Percentiles rank a stretch among this genome's conserved stretches.
Conservation (phyloP, 2,329 filamentous ascomycete genomes). For the Diplodia sapinea region DNA sequence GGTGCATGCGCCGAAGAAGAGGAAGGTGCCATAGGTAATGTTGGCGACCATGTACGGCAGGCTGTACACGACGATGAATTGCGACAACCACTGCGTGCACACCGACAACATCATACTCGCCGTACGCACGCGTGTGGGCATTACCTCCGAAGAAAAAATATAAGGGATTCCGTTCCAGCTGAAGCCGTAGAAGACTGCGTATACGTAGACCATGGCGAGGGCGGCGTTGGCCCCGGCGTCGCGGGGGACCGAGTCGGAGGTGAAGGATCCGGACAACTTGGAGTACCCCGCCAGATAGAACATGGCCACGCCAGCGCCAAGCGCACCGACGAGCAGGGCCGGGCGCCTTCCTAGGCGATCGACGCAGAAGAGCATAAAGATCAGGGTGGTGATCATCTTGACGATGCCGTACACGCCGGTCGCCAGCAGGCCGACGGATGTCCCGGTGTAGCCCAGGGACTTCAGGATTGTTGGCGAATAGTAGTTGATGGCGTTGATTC, state of each 20-base stretch:
- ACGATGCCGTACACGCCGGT: constrained; percentile 76
- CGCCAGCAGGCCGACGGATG: constrained; percentile 67
- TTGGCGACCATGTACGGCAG: constrained; percentile 71
- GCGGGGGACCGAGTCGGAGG: constrained; percentile 59
- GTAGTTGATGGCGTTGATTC: constrained; percentile 58
- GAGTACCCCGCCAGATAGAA: constrained; percentile 74
- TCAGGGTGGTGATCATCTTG: constrained; percentile 67
- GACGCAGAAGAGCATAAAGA: constrained; percentile 71
- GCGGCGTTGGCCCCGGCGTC: constrained; percentile 69
- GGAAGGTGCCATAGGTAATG: constrained; percentile 65
- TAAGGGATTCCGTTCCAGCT: constrained; percentile 56
- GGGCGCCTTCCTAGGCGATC: constrained; percentile 71
- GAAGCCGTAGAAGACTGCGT: constrained; percentile 65
- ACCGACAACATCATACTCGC: constrained; percentile 72
- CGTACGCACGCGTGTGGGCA: constrained; percentile 69
- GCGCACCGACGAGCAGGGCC: constrained; percentile 67
- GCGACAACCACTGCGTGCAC: constrained; percentile 75
- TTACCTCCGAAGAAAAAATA: too few species aligned
- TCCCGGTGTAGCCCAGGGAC: constrained; percentile 65
- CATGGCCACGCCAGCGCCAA: constrained; percentile 67
- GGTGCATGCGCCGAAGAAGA: constrained; percentile 72
- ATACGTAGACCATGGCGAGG: constrained; percentile 73
- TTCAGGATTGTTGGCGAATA: constrained; percentile 74
- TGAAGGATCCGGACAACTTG: constrained; percentile 63
- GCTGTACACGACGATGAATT: constrained; percentile 72